Evolutionary conservation across 2,329 filamentous ascomycete species (phyloP), one percentile per base, ranked within the genome.

Genomic region (Teratosphaeria gauchensis): DNA sequence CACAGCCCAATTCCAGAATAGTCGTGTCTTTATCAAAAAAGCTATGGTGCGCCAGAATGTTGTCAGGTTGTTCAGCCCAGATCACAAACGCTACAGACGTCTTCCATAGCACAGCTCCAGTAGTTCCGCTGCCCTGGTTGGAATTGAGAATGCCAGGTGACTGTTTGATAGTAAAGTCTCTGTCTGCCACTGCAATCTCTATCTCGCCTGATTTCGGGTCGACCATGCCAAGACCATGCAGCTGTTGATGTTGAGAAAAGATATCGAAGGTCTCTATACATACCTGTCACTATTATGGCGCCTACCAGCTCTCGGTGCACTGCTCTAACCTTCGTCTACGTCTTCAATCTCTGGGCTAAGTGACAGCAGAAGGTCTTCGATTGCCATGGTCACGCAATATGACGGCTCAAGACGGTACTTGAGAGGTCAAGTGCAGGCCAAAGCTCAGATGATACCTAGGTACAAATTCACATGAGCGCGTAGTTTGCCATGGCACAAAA

Each of bases 41-140:
- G 53, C 74, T 75, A 58, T 74, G 66, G 42, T 74, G 71, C 74
- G 86, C 84, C 54, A 96, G 79, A 0, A 84, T 72, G 71, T 90
- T 91, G 32, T 73, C 69, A 1, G 80, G 73, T 3, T 80, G 79
- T 35, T 84, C 79, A 53, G 97, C 80, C 90, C 90, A 97, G 63
- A 84, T 78, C 24, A 92, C 89, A 69, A 97, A 85, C 52, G 85
- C 78, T 8, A 92, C 90, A 0, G 90, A 92, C 65, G 96, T 87
- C 73, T 89, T 91, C 94, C 94, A 99, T 8, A 97, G 78, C 19
- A 96, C 84, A 69, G 88, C 88, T 53, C 88, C 87, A 1, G 88
- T 91, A 1, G 88, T 91, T 1, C 87, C 88, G 12, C 81, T 86
- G 31, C 83, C 80, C 33, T 91, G 84, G 62, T 85, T 82, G 1